Evolutionary conservation across 73 alveolate genomes (phyloP).

Genomic region (Symbiodinium pilosum): DNA sequence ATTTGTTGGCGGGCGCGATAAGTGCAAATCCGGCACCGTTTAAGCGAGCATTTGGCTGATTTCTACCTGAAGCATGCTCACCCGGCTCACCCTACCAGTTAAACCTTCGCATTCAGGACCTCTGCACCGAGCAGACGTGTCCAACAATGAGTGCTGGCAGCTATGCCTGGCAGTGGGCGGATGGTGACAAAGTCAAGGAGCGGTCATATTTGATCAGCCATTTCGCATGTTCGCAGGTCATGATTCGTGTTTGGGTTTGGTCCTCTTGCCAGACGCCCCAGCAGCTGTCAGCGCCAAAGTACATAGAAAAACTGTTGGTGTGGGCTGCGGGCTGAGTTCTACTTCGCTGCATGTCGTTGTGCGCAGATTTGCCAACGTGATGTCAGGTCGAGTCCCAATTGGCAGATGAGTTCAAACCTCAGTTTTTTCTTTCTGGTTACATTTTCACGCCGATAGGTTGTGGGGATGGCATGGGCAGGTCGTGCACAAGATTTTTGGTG

Average conservation of each 20-base stretch:
- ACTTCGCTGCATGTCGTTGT: too few relatives aligned
- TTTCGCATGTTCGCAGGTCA: too few relatives aligned
- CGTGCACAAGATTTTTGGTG: too few relatives aligned
- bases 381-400: slow-evolving; percentile 75
- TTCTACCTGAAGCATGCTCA: not conserved
- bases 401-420: slow-evolving; percentile 36
- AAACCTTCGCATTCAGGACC: slow-evolving; percentile 28
- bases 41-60: not conserved
- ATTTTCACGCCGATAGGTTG: not conserved
- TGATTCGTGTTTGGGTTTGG: not conserved
- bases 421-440: not conserved
- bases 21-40: slow-evolving; percentile 21
- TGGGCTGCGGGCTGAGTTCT: slow-evolving; percentile 22
- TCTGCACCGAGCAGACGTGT: slow-evolving; percentile 79
- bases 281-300: slow-evolving; percentile 89
- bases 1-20: slow-evolving; percentile 72
- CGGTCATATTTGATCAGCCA: not conserved
- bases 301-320: slow-evolving; percentile 48
- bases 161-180: slow-evolving; percentile 86
- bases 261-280: slow-evolving; percentile 53
- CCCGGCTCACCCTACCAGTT: not conserved
- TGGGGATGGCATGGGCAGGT: too few relatives aligned
- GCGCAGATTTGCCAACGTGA: too few relatives aligned
- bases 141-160: slow-evolving; percentile 85
- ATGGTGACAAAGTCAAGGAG: slow-evolving; percentile 57